Base-by-base conservation (phyloP, 192 early-diverging fungal species). In the Gaertneriomyces semiglobifer region DNA sequence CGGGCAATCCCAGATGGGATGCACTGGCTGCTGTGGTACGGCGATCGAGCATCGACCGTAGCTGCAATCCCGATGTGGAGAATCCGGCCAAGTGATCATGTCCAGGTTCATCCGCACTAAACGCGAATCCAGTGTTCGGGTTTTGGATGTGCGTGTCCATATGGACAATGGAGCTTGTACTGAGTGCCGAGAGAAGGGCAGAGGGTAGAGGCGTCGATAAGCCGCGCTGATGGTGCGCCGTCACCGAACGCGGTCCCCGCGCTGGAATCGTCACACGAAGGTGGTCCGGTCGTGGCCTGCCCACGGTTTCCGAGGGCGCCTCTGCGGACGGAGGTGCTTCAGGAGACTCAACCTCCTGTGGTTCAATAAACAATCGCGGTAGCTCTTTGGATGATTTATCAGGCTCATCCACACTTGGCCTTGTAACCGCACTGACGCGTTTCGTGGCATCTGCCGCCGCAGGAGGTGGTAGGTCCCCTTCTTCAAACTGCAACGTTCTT, bases 81-180 rank as follows among this genome's bases (percentile, higher is more conserved):
- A 33, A 33, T 33, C 25, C 25, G 2, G 25, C 25, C 25, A 33
- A 33, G 25, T 33, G 25, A 33, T 33, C 25, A 33, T 33, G 25
- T 33, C 25, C 25, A 33, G 25, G 25, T 42, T 64, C 60, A 47
- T 71, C 59, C 47, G 53, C 51, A 58, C 63, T 12, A 47, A 60
- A 70, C 9, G 73, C 68, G 40, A 70, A 70, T n/a, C 66, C 69
- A 46, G 69, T 61, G 44, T 63, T 58, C 12, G 60, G 64, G 42
- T 41, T 43, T 11, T 44, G 33, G 47, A 47, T 58, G 19, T 46
- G 65, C 12, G 70, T 60, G 38, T 72, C 63, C 63, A 72, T 59
- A 43, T 48, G 53, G 39, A 66, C 59, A 38, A 65, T 6, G 7
- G 50, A 56, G 25, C 25, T 33, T 33, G 25, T 33, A 33, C 25